These are phyloP conservation scores for Pleurotus tuber-regium DNA, from an alignment of 768 basidiomycete genomes.

Conservation along the genomic window DNA sequence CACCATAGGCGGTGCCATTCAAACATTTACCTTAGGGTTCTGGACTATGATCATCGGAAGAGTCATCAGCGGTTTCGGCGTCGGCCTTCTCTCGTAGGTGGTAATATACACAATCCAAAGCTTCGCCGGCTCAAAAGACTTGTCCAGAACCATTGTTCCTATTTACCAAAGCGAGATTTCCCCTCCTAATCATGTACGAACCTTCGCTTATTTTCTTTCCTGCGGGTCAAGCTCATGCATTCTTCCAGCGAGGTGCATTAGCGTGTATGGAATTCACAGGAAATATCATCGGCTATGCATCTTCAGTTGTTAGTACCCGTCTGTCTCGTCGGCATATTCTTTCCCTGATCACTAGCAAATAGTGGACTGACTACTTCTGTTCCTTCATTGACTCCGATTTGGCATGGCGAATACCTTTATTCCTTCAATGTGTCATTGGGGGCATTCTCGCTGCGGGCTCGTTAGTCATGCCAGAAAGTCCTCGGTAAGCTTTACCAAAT, in stretches of 20 bases:
- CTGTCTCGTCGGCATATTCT: background rate
- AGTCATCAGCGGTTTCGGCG: slow-evolving; percentile 83
- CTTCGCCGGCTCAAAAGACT: background rate
- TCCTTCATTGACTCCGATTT: slow-evolving; percentile 83
- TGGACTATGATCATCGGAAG: slow-evolving; percentile 81
- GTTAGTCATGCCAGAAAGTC: slow-evolving; percentile 86
- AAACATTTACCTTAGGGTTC: slow-evolving; percentile 80
- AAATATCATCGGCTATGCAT: slow-evolving; percentile 88
- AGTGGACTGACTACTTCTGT: slow-evolving; percentile 96
- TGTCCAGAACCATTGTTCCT: slow-evolving; percentile 81
- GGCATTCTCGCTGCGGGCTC: slow-evolving; percentile 75
- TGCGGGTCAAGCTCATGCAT: no score
- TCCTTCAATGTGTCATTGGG: slow-evolving; percentile 87
- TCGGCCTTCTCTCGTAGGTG: slow-evolving; percentile 77
- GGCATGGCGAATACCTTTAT: slow-evolving; percentile 91
- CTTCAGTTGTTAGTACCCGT: slow-evolving; percentile 68
- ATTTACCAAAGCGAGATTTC: slow-evolving; percentile 97
- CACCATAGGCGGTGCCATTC: slow-evolving; percentile 81
- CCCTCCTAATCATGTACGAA: slow-evolving; percentile 76
- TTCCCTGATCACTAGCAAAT: background rate
- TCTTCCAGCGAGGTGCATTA: slow-evolving; percentile 72
- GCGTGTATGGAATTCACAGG: slow-evolving; percentile 96
- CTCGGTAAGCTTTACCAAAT: slow-evolving; percentile 47
- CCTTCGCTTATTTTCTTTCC: no score
- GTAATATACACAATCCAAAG: background rate